Evolutionary conservation across 1,284 basidiomycete genomes (phyloP).

Genomic region (Rhodotorula sp.): DNA sequence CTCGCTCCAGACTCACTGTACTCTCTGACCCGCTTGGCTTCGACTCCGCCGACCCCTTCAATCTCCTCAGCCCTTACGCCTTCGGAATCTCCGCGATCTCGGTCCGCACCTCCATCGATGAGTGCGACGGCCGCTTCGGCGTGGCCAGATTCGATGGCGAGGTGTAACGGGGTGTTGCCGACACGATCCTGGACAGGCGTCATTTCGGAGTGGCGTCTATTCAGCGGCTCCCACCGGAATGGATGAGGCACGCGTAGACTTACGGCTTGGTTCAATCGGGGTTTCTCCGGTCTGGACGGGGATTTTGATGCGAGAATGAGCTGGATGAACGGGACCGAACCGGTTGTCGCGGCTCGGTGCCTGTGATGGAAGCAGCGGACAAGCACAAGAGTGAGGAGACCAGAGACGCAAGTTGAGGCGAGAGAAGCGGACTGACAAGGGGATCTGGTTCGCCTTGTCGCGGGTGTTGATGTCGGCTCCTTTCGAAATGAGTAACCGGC

Average conservation of each 20-base stretch:
- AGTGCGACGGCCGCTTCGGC: conserved; percentile 81
- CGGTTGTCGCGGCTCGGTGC: conserved; percentile 91
- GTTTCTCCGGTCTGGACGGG: conserved; percentile 69
- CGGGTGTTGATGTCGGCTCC: conserved; percentile 89
- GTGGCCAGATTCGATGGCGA: conserved; percentile 90
- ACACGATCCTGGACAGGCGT: conserved; percentile 32
- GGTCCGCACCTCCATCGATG: conserved; percentile 90
- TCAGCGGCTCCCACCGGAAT: too few species aligned
- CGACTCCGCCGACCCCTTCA: conserved; percentile 77
- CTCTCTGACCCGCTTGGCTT: conserved; percentile 71
- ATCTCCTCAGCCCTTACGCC: conserved; percentile 64
- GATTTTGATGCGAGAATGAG: conserved; percentile 63
- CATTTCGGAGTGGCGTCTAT: not conserved
- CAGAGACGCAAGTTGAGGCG: not conserved
- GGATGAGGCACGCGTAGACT: not conserved
- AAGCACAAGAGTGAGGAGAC: conserved; percentile 20
- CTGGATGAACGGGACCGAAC: conserved; percentile 78
- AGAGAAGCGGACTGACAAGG: conserved; percentile 62
- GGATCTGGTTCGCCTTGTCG: conserved; percentile 84
- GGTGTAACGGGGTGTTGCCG: conserved; percentile 93
- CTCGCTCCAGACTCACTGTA: conserved; percentile 51
- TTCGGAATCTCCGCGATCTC: conserved; percentile 65
- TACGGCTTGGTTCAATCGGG: conserved; percentile 63
- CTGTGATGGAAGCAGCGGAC: conserved; percentile 51
- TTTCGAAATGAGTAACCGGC: conserved; percentile 72